These are phyloP conservation scores for Sugiyamaella neomexicana DNA, from an alignment of 1,139 yeast species.

Conservation along the genomic window DNA sequence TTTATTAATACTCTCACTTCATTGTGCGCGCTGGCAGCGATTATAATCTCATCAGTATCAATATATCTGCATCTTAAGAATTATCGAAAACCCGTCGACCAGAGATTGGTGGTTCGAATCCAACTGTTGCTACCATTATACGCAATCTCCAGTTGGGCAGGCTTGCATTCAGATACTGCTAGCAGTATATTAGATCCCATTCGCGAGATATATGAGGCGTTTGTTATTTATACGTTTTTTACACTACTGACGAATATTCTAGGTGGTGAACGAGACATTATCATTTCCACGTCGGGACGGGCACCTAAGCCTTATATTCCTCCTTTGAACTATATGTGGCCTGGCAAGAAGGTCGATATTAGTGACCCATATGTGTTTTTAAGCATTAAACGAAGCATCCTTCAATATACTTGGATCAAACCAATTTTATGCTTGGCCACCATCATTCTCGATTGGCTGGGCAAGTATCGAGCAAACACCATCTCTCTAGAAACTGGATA, in stretches of 20 bases:
- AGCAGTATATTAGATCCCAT: conserved; percentile 67
- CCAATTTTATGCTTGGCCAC: conserved; percentile 69
- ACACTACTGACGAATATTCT: conserved; percentile 75
- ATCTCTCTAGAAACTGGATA: conserved; percentile 53
- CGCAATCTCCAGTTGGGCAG: conserved; percentile 56
- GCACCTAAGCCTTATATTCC: conserved; percentile 61
- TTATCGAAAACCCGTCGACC: conserved; percentile 87
- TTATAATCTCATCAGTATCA: conserved; percentile 48
- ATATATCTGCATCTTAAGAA: conserved; percentile 58
- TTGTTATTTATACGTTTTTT: conserved; percentile 91
- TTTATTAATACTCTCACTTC: conserved; percentile 1
- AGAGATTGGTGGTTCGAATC: conserved; percentile 79
- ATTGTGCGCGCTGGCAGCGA: conserved; percentile 37
- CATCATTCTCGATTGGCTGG: conserved; percentile 52
- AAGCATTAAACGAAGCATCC: conserved; percentile 74
- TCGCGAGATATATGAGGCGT: conserved; percentile 91
- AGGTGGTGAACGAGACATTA: conserved; percentile 89
- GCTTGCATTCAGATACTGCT: conserved; percentile 50
- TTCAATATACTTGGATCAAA: conserved; percentile 95
- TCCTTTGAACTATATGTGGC: conserved; percentile 58
- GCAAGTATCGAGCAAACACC: conserved; percentile 49
- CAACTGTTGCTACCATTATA: conserved; percentile 56
- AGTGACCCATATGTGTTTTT: conserved; percentile 83
- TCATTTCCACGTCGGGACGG: conserved; percentile 70
- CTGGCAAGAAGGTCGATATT: conserved; percentile 64